Conservation (phyloP, 2,329 filamentous ascomycete genomes). For the Aspergillus novofumigatus region DNA sequence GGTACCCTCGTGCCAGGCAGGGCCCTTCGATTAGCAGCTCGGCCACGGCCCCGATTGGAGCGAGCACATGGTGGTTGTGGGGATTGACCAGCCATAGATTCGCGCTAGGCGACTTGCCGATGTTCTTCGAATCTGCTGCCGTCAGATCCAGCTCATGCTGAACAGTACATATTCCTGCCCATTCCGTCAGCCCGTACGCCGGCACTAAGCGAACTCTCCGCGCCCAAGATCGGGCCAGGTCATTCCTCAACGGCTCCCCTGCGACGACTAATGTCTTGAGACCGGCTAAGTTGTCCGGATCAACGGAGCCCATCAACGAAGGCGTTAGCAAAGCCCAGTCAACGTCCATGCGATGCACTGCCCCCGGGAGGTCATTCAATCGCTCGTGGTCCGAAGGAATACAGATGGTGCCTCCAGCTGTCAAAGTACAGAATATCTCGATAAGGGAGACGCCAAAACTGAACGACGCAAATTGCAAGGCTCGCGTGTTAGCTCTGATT, state of each 20-base stretch:
- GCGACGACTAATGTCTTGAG: background rate
- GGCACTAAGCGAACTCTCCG: no score
- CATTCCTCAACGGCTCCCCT: no score
- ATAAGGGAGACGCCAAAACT: background rate
- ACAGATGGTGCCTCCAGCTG: slow-evolving; percentile 38
- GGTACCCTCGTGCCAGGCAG: background rate
- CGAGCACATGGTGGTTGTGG: background rate
- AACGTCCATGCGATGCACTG: slow-evolving; percentile 38
- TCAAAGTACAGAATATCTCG: slow-evolving; percentile 1
- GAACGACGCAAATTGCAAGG: background rate
- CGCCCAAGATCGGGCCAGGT: no score
- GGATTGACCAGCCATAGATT: background rate
- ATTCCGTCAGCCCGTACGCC: no score
- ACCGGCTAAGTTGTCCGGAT: background rate
- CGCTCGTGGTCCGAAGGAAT: slow-evolving; percentile 40
- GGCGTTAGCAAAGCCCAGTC: background rate
- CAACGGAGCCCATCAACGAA: background rate
- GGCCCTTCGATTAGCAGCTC: slow-evolving; percentile 7
- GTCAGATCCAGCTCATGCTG: background rate
- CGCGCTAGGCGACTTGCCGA: no score
- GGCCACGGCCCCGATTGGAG: slow-evolving; percentile 56
- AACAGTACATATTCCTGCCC: background rate
- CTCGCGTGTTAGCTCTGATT: background rate
- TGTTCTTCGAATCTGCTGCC: background rate
- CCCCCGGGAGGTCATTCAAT: slow-evolving; percentile 31